These are phyloP conservation scores for Syncephalastrum racemosum DNA, from an alignment of 371 early-diverging fungal species.

Conservation along the genomic window DNA sequence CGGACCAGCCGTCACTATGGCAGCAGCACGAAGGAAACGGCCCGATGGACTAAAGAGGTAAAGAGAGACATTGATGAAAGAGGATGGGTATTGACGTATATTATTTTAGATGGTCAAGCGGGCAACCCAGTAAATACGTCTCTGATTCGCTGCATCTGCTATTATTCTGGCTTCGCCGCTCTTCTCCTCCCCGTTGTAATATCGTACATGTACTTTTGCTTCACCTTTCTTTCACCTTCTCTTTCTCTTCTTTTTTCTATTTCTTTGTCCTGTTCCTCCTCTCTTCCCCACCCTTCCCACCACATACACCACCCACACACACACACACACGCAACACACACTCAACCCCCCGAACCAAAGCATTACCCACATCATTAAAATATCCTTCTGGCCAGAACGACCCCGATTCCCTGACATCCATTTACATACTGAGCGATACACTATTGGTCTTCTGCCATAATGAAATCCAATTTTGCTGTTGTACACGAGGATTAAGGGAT, in stretches of 20 bases:
- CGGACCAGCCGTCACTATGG: conserved; percentile 65
- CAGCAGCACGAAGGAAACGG: conserved; percentile 68
- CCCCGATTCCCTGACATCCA: too few relatives aligned
- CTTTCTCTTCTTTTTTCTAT: not conserved
- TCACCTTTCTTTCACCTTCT: conserved; percentile 4
- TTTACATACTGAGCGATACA: too few relatives aligned
- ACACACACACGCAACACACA: not conserved
- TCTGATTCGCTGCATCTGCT: not conserved
- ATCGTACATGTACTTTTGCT: conserved; percentile 18
- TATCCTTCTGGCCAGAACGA: too few relatives aligned
- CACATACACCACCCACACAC: conserved; percentile 5
- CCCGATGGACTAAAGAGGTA: conserved; percentile 81
- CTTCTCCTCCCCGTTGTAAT: conserved; percentile 6
- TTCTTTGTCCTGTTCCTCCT: not conserved
- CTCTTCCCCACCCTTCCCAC: not conserved
- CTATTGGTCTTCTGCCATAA: too few relatives aligned
- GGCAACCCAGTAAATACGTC: conserved; percentile 13
- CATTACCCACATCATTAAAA: too few relatives aligned
- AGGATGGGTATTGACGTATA: conserved; percentile 1
- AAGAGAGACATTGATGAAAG: not conserved
- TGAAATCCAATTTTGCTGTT: too few relatives aligned
- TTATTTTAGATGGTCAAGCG: conserved; percentile 14
- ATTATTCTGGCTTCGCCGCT: conserved; percentile 2
- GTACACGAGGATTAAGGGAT: too few relatives aligned
- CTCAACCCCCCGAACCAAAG: too few relatives aligned